phyloP scores from a whole-genome alignment of 208 protist genomes.

The Wallacemonas collosoma region DNA sequence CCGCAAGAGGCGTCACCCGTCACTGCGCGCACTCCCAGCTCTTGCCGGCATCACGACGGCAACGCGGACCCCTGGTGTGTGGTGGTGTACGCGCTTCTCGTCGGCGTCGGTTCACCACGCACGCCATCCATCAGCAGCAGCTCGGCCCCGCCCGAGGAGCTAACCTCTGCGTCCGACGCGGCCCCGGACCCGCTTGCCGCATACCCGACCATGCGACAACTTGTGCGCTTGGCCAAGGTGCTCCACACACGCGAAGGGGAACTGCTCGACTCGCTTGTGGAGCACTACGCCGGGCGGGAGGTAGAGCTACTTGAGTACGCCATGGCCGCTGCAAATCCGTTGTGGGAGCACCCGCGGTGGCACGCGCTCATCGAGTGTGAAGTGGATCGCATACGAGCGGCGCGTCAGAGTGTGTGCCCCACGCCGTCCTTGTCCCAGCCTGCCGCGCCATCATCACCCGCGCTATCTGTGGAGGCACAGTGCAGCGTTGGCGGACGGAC shows the following conservation, averaged over 20 bases:
- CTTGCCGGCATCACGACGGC: too few relatives aligned
- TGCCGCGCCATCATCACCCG: too few relatives aligned
- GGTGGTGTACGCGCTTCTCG: neutral
- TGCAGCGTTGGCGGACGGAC: neutral
- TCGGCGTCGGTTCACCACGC: neutral
- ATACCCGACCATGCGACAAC: neutral
- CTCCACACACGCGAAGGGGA: neutral
- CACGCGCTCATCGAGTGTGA: neutral
- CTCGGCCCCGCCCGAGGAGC: neutral
- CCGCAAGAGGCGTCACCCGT: too few relatives aligned
- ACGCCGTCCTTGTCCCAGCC: neutral
- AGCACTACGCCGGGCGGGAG: neutral
- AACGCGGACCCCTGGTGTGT: neutral
- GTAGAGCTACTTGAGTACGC: neutral
- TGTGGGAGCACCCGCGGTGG: neutral
- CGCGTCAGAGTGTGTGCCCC: neutral
- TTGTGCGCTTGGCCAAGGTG: neutral
- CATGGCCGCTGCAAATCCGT: neutral
- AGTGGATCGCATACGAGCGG: neutral
- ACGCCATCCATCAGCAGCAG: neutral
- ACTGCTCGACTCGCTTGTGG: neutral
- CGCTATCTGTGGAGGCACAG: neutral
- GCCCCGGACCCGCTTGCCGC: neutral
- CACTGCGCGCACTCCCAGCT: too few relatives aligned
- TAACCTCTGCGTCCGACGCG: neutral